These are phyloP conservation scores for Cryptococcus sp. DNA, from an alignment of 1,284 basidiomycete genomes.

Conservation along the genomic window DNA sequence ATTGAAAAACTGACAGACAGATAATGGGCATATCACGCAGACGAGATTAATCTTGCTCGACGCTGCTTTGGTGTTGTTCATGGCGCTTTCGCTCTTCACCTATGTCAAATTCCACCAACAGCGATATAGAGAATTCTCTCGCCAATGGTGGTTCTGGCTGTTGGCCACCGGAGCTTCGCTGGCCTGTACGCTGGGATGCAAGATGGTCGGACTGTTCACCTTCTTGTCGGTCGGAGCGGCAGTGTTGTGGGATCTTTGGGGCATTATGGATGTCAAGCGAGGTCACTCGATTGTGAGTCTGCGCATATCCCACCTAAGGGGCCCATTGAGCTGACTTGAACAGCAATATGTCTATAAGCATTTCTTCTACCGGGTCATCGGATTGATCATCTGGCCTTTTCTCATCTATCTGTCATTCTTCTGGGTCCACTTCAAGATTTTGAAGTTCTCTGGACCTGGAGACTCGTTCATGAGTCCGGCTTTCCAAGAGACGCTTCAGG, in stretches of 20 bases:
- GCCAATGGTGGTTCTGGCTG: slow-evolving; percentile 94
- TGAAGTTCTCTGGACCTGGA: slow-evolving; percentile 85
- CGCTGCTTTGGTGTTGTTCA: slow-evolving; percentile 91
- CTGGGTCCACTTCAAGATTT: slow-evolving; percentile 88
- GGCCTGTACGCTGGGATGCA: slow-evolving; percentile 93
- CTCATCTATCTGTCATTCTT: slow-evolving; percentile 93
- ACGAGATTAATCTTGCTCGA: slow-evolving; percentile 93
- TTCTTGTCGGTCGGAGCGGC: slow-evolving; percentile 85
- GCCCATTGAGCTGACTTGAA: slow-evolving; percentile 1
- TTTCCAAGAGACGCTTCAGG: slow-evolving; percentile 92
- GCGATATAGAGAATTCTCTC: slow-evolving; percentile 82
- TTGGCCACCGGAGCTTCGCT: slow-evolving; percentile 84
- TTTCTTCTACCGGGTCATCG: slow-evolving; percentile 76
- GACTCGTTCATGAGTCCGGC: slow-evolving; percentile 96
- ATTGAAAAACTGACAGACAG: slow-evolving; percentile 47
- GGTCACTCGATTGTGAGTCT: slow-evolving; percentile 71
- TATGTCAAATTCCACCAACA: slow-evolving; percentile 95
- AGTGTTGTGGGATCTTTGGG: slow-evolving; percentile 92
- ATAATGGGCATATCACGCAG: slow-evolving; percentile 94
- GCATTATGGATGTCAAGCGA: slow-evolving; percentile 72
- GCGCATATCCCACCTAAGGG: neutral
- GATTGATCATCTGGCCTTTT: slow-evolving; percentile 83
- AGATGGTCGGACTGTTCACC: slow-evolving; percentile 94
- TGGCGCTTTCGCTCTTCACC: slow-evolving; percentile 86
- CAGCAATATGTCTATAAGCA: slow-evolving; percentile 87